Evolutionary conservation across 257 asterid species (phyloP), one percentile per base, ranked within the genome.

Genomic region (Eustoma russellianum): DNA sequence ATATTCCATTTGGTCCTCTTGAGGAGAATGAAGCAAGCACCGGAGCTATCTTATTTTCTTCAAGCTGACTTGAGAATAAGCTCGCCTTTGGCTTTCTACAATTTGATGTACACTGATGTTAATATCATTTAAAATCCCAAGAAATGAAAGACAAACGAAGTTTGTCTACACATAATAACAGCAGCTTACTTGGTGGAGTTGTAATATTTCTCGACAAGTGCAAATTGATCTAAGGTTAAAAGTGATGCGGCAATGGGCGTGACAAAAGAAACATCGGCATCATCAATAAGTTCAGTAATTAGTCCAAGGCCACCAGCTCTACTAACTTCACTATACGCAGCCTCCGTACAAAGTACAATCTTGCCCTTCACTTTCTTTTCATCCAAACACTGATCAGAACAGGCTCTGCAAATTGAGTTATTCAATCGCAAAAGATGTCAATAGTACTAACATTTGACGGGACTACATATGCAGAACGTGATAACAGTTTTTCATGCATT

Each of bases 351-450:
- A 15, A 77, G 30, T 5, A 77, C 60, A 4, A 77, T 70, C 62
- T 74, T 77, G 46, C 84, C 80, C 46, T 50, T 59, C 17, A 70
- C 76, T 24, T 61, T 56, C 3, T 38, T 11, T 17, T 12, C 30
- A 40, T 65, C 65, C 33, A 77, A 38, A 53, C 80, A 74, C 5
- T 53, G 45, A 9, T 38, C 15, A 13, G 0, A 0, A 57, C 84
- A 77, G 1, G 0, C 0, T 49, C 83, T 77, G 70, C 30, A 24
- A 14, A 30, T 38, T 14, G 11, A 9, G 12, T 4, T 7, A 38
- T 38, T 38, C 9, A 38, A 8, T 7, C 9, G 7, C 43, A 38
- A 38, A 11, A 38, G 5, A 38, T 38, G 12, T 7, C 9, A 7
- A 38, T 38, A 7, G 12, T 38, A 11, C 12, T 11, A 38, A 38